These are phyloP conservation scores for Talaromyces adpressus DNA, from an alignment of 495 filamentous ascomycete species.

Conservation along the genomic window DNA sequence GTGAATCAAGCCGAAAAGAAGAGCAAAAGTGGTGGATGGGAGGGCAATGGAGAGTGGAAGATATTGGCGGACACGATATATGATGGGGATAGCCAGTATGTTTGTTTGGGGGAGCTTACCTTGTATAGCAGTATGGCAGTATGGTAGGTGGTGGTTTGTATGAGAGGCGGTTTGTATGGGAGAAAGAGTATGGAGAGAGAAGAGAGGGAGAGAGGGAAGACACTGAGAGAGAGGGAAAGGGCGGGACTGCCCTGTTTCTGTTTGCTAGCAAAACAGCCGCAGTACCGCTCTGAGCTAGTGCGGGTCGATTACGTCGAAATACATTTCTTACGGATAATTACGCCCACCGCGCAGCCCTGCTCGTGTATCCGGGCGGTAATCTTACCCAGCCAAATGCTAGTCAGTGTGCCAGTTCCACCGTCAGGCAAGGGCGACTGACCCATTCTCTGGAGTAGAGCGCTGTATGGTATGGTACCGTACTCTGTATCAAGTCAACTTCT, in stretches of 20 bases:
- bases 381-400: neutral
- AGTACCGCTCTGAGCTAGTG: neutral
- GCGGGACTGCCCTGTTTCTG: slow-evolving; percentile 13
- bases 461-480: neutral
- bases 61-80: slow-evolving; percentile 8
- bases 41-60: slow-evolving; percentile 6
- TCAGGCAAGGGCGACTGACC: slow-evolving; percentile 1
- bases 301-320: neutral
- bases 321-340: neutral
- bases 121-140: slow-evolving; percentile 40
- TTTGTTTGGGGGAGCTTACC: slow-evolving; percentile 27
- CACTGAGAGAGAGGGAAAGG: slow-evolving; percentile 25
- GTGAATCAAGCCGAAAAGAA: slow-evolving; percentile 14
- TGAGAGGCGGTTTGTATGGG: slow-evolving; percentile 55
- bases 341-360: neutral
- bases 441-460: neutral
- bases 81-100: no score
- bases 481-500: neutral
- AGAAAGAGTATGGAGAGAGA: slow-evolving; percentile 17
- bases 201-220: slow-evolving; percentile 31
- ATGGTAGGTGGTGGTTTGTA: slow-evolving; percentile 53
- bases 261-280: slow-evolving; percentile 14
- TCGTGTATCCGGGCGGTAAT: neutral
- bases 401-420: neutral
- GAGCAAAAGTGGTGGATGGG: slow-evolving; percentile 28